Base-by-base conservation (phyloP, 2,329 filamentous ascomycete species). In the Xylariaceae sp. region DNA sequence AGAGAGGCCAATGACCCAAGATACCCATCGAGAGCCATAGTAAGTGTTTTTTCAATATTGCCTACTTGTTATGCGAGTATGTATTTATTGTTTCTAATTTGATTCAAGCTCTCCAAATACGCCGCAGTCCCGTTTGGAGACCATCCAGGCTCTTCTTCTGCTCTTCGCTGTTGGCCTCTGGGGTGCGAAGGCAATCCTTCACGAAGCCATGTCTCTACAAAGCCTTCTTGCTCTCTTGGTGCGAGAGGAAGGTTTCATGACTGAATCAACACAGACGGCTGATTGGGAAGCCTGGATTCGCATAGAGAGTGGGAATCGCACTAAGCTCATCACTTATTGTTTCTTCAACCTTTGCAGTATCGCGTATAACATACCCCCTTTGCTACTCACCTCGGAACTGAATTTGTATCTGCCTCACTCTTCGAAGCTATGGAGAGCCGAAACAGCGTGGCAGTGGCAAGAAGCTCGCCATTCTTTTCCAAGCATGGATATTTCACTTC, bases 261-360 rank as follows among this genome's bases (percentile, higher is more conserved):
- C 78, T 0, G 77, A 82, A 56, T 73, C 78, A 0, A 78, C 76
- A 13, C 78, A 79, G 61, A 77, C 76, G 2, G 68, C 73, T 1
- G 81, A 84, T 64, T 86, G 84, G 84, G 82, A 85, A 55, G 75
- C 80, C 0, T 86, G 83, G 83, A 76, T 85, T 39, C 77, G 80
- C 17, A 74, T 83, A 11, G 84, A 87, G 68, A 78, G 78, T 1
- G 78, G 77, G 13, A 82, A 80, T 13, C 76, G 84, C 10, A 86
- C 83, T 0, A 85, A 85, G 60, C 77, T 85, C 0, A 78, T 85
- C 35, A 79, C 82, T 0, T 86, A 82, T 67, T 84, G 81, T 65
- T 85, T 85, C 68, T 85, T 85, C 66, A 86, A 86, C 62, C 72
- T 86, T 1, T 84, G 82, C 70, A 85, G 82, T 64, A 82, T 84